phyloP scores from a whole-genome alignment of 192 early-diverging fungal species.

The Podila epigama region DNA sequence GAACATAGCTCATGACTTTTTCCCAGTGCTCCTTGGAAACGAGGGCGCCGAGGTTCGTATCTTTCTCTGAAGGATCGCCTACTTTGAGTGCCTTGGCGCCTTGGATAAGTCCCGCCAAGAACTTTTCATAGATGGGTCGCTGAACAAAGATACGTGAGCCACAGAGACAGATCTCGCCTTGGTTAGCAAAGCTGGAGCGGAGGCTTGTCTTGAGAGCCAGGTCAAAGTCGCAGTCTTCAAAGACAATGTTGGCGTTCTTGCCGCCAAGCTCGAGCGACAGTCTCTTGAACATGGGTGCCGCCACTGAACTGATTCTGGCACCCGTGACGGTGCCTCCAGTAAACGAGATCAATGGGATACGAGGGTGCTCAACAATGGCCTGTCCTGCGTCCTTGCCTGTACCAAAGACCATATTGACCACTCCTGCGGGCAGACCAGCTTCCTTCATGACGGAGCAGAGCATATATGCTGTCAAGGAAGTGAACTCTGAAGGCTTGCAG shows the following conservation, averaged over 20 bases:
- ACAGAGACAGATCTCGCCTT: conserved; percentile 81
- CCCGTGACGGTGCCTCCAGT: conserved; percentile 78
- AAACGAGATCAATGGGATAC: conserved; percentile 74
- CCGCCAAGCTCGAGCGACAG: conserved; percentile 78
- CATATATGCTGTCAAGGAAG: conserved; percentile 61
- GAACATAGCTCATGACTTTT: conserved; percentile 74
- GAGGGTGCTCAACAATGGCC: conserved; percentile 68
- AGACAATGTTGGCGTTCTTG: conserved; percentile 79
- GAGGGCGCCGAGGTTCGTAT: conserved; percentile 68
- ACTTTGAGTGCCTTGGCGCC: conserved; percentile 58
- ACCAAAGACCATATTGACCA: conserved; percentile 84
- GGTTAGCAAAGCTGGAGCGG: conserved; percentile 69
- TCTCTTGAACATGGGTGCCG: conserved; percentile 68
- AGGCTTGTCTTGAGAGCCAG: conserved; percentile 63
- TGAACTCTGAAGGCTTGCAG: conserved; percentile 76
- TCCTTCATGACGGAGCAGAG: conserved; percentile 69
- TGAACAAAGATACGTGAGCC: conserved; percentile 76
- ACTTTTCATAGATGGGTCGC: conserved; percentile 64
- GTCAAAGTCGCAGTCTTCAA: conserved; percentile 72
- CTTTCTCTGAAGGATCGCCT: conserved; percentile 64
- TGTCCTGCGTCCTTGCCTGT: conserved; percentile 62
- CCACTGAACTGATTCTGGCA: conserved; percentile 52
- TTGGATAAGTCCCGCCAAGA: conserved; percentile 58
- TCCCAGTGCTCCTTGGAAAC: conserved; percentile 71
- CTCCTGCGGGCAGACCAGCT: conserved; percentile 74